Base-by-base conservation (phyloP, 345 rosid species). In the Eucalyptus grandis region DNA sequence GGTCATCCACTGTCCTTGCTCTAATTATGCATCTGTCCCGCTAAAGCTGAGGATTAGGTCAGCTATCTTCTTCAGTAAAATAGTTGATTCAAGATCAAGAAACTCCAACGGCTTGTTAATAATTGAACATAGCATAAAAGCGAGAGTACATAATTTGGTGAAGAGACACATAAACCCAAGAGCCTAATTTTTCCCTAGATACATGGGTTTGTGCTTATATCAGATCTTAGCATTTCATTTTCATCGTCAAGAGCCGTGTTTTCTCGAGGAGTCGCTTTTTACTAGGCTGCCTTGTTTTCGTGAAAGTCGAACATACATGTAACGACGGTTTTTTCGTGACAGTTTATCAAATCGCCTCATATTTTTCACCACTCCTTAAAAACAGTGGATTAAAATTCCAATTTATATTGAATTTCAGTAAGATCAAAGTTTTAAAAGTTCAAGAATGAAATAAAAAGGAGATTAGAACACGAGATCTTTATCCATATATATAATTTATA, bases 321-420 rank as follows among this genome's bases (percentile, higher is more conserved):
- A 14, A 7, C 2, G 11, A 14, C 3, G 0, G 15, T 19, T 40
- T 37, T n/a, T 34, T 37, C 3, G 1, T 15, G 46, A 40, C 5
- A 37, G 4, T 37, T 77, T 21, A 19, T 77, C 30, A 7, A 77
- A 77, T 40, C 2, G 27, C 27, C 27, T 44, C 27, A 37, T 19
- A 77, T 19, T 21, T 77, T 77, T 77, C 47, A 6, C 27, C 46
- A 21, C 83, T 40, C 83, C 27, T 6, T 77, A 65, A 5, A n/a
- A 65, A 21, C 30, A 77, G 2, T 3, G 15, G 7, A 53, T 53
- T 8, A 51, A 51, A 51, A 16, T 51, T 72, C 14, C 26, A 37
- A 37, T 37, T 37, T 44, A 37, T 21, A 40, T 37, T 24, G 30
- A 21, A 37, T 40, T 31, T 17, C 7, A 72, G 27, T 19, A 37